phyloP scores from a whole-genome alignment of 306 rosid genomes.

The Acacia crassicarpa region DNA sequence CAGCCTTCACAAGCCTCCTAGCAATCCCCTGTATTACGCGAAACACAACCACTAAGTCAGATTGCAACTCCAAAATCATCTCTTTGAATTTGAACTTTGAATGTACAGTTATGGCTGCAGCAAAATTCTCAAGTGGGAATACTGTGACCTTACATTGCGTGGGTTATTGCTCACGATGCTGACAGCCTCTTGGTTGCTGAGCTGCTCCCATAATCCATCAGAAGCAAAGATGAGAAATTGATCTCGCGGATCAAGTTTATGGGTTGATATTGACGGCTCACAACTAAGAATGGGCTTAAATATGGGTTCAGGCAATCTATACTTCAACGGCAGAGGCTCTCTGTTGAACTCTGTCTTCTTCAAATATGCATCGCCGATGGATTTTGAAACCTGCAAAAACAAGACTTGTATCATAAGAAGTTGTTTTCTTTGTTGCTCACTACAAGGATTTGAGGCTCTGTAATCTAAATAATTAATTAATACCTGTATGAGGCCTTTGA shows the following conservation, averaged over 20 bases:
- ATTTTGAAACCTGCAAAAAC: conserved; percentile 69
- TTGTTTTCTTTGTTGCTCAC: neutral
- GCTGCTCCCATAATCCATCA: conserved; percentile 97
- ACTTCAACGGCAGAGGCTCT: conserved; percentile 68
- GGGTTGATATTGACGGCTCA: conserved; percentile 73
- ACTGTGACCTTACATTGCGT: conserved; percentile 55
- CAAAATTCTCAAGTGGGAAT: neutral
- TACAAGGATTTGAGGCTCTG: neutral
- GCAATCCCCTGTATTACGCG: conserved; percentile 64
- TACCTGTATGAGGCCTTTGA: conserved; percentile 97
- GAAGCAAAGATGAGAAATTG: conserved; percentile 90
- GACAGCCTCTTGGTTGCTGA: conserved; percentile 82
- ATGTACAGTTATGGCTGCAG: too few relatives aligned
- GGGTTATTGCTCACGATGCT: conserved; percentile 70
- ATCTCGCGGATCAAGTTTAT: conserved; percentile 64
- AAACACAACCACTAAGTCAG: neutral
- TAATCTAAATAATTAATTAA: neutral
- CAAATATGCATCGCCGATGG: conserved; percentile 90
- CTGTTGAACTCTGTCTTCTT: conserved; percentile 78
- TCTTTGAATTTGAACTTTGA: neutral
- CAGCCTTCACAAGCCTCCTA: conserved; percentile 56
- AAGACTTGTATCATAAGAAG: neutral
- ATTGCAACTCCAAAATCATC: neutral
- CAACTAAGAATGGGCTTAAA: conserved; percentile 71
- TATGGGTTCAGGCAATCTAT: conserved; percentile 69